Percentiles rank a stretch among this genome's conserved stretches.
These are phyloP conservation scores for Zygoascus meyerae DNA, from an alignment of 1,139 yeast genomes.

Conservation along the genomic window DNA sequence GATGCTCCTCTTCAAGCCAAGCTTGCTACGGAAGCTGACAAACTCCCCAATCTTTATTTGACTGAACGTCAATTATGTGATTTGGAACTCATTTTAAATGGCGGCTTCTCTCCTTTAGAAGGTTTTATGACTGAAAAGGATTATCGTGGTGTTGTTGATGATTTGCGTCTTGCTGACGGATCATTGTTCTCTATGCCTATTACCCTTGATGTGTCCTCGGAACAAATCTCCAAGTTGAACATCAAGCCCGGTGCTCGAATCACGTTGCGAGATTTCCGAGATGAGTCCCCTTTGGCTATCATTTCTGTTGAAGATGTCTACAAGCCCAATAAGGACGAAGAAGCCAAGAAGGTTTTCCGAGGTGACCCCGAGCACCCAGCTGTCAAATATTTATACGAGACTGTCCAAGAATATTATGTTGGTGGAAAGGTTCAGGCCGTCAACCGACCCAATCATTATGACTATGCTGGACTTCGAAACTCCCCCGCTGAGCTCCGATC, in stretches of 20 bases:
- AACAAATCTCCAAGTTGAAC: slow-evolving; percentile 41
- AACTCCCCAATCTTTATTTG: slow-evolving; percentile 51
- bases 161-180: slow-evolving; percentile 71
- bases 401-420: slow-evolving; percentile 76
- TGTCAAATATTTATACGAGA: slow-evolving; percentile 60
- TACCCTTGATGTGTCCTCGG: slow-evolving; percentile 67
- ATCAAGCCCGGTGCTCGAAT: slow-evolving; percentile 56
- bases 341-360: slow-evolving; percentile 83
- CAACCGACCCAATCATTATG: slow-evolving; percentile 81
- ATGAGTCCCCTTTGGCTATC: slow-evolving; percentile 74
- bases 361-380: slow-evolving; percentile 99
- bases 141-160: slow-evolving; percentile 71
- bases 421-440: slow-evolving; percentile 89
- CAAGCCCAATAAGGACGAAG: slow-evolving; percentile 69
- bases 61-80: slow-evolving; percentile 92
- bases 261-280: slow-evolving; percentile 76
- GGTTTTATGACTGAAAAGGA: slow-evolving; percentile 83
- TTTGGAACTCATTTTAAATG: slow-evolving; percentile 81
- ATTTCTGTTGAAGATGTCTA: slow-evolving; percentile 74
- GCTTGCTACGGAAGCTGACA: slow-evolving; percentile 53
- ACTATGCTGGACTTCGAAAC: slow-evolving; percentile 78
- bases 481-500: slow-evolving; percentile 86
- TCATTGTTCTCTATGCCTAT: slow-evolving; percentile 91
- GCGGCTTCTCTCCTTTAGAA: slow-evolving; percentile 89
- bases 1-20: slow-evolving; percentile 58